Evolutionary conservation across 2,329 filamentous ascomycete species (phyloP), one percentile per base, ranked within the genome.

Genomic region (Davidsoniella neocaledoniae): DNA sequence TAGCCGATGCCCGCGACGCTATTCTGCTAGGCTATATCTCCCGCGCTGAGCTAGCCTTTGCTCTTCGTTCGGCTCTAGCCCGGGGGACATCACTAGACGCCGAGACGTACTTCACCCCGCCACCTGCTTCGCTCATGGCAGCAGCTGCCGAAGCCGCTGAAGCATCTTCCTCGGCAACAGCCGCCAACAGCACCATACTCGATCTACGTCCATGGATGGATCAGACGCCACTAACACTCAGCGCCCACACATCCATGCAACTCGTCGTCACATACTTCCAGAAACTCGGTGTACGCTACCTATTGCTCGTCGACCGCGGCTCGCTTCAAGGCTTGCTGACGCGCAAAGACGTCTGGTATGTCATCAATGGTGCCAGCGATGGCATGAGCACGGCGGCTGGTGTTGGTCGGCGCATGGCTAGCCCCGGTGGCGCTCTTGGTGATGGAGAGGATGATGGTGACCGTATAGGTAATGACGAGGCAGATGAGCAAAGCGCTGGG

Each of bases 131-230:
- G 5, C 10, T 46, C 78, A 90, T 49, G 81, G 83, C 1, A 86
- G 94, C 58, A 29, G 26, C 26, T 33, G 26, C 26, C 26, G 26
- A 33, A 12, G 26, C 26, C 26, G 10, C 26, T 3, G 26, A 33
- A 6, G 26, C 26, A 12, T 33, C 26, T 33, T 83, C 74, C 17
- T 73, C 77, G 14, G n/a, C 29, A 12, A 14, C 29, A 12, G 21
- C 10, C 4, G 26, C 26, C 1, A 12, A 9, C 26, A 33, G 4
- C 26, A 33, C 8, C 5, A 87, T 82, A 1, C 77, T 98, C 38
- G 91, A 98, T 64, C 73, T 98, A 9, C 73, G 90, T 6, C 88
- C 88, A 2, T 98, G 91, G 91, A 95, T 98, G 87, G 91, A 98
- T 63, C 90, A 95, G 64, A 98, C 91, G 0, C 91, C 91, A 0